These are phyloP conservation scores for Orbilia ellipsospora DNA, from an alignment of 2,329 filamentous ascomycete species.

Conservation along the genomic window DNA sequence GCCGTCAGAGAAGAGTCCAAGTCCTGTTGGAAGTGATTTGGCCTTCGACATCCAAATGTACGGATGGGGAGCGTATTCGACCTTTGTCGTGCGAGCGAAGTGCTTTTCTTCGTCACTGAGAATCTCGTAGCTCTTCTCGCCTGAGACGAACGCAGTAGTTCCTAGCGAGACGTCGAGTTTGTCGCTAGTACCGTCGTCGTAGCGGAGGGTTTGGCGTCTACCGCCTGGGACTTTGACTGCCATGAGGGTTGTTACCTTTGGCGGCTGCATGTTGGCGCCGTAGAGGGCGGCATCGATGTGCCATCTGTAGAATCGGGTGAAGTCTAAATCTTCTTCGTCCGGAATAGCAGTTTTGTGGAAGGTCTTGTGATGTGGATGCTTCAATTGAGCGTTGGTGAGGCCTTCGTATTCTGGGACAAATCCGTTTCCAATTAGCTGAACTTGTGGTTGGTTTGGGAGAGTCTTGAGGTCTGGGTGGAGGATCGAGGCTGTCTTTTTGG, in stretches of 20 bases:
- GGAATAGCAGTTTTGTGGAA: conserved; percentile 77
- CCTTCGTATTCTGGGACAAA: conserved; percentile 77
- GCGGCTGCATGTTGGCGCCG: conserved; percentile 72
- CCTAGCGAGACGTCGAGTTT: conserved; percentile 76
- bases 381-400: conserved; percentile 73
- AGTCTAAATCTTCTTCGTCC: conserved; percentile 69
- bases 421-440: conserved; percentile 83
- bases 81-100: conserved; percentile 73
- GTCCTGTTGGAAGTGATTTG: conserved; percentile 73
- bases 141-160: conserved; percentile 79
- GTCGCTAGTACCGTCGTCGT: conserved; percentile 77
- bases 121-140: conserved; percentile 76
- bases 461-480: conserved; percentile 84
- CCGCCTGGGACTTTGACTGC: conserved; percentile 78
- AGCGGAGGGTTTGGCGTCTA: conserved; percentile 74
- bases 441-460: conserved; percentile 77
- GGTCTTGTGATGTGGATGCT: conserved; percentile 80
- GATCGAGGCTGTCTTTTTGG: conserved; percentile 70
- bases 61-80: conserved; percentile 81
- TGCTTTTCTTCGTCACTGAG: conserved; percentile 74
- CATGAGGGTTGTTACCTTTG: conserved; percentile 76
- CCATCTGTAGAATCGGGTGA: conserved; percentile 77
- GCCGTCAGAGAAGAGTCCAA: conserved; percentile 76
- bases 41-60: conserved; percentile 84
- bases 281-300: conserved; percentile 84